Conservation (phyloP, 164 flowering plant species). For the Amborella trichopoda region DNA sequence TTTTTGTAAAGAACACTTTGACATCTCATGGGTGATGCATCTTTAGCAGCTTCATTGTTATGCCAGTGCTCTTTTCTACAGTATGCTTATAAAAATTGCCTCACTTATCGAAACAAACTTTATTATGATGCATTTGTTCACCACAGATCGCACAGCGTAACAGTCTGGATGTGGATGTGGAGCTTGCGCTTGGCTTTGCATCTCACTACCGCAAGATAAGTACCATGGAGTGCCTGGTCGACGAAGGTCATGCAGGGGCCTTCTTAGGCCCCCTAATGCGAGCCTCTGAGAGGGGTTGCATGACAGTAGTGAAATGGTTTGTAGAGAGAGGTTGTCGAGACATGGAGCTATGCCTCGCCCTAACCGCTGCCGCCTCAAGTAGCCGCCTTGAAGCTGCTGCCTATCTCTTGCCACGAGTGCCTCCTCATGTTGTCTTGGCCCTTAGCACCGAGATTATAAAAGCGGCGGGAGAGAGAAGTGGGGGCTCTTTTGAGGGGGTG, state of each 20-base stretch:
- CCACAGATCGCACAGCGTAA: slow-evolving; percentile 84
- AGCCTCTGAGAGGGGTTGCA: slow-evolving; percentile 89
- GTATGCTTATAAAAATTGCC: too few species aligned
- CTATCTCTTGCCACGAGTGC: slow-evolving; percentile 83
- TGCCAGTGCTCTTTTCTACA: too few species aligned
- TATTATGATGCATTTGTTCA: background rate
- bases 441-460: slow-evolving; percentile 85
- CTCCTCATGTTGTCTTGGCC: slow-evolving; percentile 79
- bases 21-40: too few species aligned
- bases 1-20: too few species aligned
- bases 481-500: slow-evolving; percentile 82
- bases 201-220: slow-evolving; percentile 86
- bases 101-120: background rate
- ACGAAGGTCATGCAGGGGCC: slow-evolving; percentile 81
- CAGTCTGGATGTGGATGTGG: slow-evolving; percentile 94
- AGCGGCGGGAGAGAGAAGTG: slow-evolving; percentile 92
- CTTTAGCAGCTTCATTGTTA: too few species aligned
- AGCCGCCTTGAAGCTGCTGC: slow-evolving; percentile 70
- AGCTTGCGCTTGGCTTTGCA: slow-evolving; percentile 88
- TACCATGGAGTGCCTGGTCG: slow-evolving; percentile 92
- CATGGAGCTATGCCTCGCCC: slow-evolving; percentile 96
- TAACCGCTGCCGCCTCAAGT: slow-evolving; percentile 92
- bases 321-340: slow-evolving; percentile 77
- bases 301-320: slow-evolving; percentile 89
- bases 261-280: slow-evolving; percentile 88